Conservation (phyloP, 371 early-diverging fungal species). For the Dichotomocladium elegans region DNA sequence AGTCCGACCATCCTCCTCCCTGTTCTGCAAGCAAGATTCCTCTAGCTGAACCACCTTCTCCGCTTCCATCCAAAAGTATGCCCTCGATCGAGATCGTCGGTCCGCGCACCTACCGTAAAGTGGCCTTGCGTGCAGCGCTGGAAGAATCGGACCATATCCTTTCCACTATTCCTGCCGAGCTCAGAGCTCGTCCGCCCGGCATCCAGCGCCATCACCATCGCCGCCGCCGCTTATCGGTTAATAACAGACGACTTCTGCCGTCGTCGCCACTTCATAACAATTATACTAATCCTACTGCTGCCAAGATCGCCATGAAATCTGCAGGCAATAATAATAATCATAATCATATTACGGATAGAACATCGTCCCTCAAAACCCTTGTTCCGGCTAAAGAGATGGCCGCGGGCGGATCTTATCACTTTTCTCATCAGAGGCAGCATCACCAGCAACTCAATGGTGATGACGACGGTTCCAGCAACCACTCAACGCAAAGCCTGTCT, state of each 20-base stretch:
- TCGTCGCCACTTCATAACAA: neutral
- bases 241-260: too few species aligned
- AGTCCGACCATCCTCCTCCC: constrained; percentile 4
- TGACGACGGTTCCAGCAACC: neutral
- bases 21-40: constrained; percentile 1
- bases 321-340: too few species aligned
- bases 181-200: neutral
- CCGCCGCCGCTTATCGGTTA: too few species aligned
- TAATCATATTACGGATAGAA: too few species aligned
- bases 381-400: too few species aligned
- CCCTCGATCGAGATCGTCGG: constrained; percentile 7
- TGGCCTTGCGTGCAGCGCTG: neutral
- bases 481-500: constrained; percentile 1
- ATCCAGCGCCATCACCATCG: neutral
- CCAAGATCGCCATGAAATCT: too few species aligned
- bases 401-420: too few species aligned
- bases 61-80: neutral
- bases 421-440: too few species aligned
- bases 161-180: constrained; percentile 7
- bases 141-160: constrained; percentile 5
- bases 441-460: too few species aligned
- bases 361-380: too few species aligned
- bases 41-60: constrained; percentile 5
- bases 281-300: neutral
- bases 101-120: neutral